Conservation (phyloP, 129 eudicot species). For the Rutidosis leptorrhynchoides region DNA sequence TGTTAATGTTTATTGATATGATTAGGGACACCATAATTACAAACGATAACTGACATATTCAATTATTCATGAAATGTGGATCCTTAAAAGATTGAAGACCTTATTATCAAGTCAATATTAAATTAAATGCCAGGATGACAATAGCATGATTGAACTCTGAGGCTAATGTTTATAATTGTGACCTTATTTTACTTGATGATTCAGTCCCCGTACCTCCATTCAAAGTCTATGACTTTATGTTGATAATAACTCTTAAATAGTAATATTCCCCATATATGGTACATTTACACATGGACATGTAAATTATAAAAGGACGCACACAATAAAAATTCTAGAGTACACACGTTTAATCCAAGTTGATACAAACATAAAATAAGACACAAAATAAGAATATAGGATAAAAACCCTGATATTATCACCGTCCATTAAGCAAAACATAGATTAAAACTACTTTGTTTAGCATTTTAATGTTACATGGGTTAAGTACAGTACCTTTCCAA, state of each 20-base stretch:
- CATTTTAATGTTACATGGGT: constrained; percentile 10
- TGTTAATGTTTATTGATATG: no score
- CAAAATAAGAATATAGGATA: not conserved
- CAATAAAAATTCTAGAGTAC: not conserved
- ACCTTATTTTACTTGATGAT: not conserved
- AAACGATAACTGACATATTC: not conserved
- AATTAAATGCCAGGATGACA: not conserved
- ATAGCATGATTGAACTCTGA: not conserved
- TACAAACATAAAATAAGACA: not conserved
- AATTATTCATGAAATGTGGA: not conserved
- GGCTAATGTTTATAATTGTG: not conserved
- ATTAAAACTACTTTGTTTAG: not conserved
- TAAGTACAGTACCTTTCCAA: constrained; percentile 59
- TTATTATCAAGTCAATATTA: not conserved
- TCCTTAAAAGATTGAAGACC: not conserved
- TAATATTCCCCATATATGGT: not conserved
- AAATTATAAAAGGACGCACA: not conserved
- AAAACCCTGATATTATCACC: no score
- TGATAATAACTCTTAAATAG: not conserved
- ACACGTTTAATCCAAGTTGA: not conserved
- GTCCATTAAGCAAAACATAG: not conserved
- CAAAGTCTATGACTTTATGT: not conserved
- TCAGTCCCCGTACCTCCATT: not conserved
- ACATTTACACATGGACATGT: not conserved
- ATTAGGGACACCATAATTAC: no score